Base-by-base conservation (phyloP, 352 stramenopile genomes). In the Globisporangium nodosum region DNA sequence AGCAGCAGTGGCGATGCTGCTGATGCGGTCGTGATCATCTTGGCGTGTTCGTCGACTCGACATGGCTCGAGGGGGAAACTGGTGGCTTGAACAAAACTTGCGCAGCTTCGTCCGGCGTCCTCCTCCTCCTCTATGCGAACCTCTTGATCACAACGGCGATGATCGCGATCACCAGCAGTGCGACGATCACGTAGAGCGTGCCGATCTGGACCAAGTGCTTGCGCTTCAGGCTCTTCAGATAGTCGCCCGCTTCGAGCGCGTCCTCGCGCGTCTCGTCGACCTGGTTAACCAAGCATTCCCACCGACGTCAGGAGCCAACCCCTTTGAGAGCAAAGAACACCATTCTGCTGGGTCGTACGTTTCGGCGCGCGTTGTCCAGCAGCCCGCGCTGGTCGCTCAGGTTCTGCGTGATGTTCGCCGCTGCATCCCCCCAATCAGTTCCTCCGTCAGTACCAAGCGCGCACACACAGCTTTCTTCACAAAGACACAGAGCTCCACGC, bases 181-280 rank as follows among this genome's bases (percentile, higher is more conserved):
- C 55, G 54, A 94, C 86, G 58, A 91, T 65, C 51, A 85, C 62
- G 68, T 90, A 92, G n/a, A 94, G 66, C 40, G 78, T 55, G 33
- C 78, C n/a, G 66, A 94, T 89, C 67, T 89, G 78, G 48, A 70
- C 73, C 31, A 73, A 67, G 63, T 82, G 83, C 69, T 94, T 94
- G 61, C 78, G 87, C 68, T 84, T 81, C 48, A 92, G 79, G 49
- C 84, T 94, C 59, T 74, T 76, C 18, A 94, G 55, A 65, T 92
- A 81, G 42, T 73, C 49, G 21, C 65, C 69, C 1, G 84, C 84
- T 50, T 94, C 81, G 51, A 69, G 60, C 45, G 84, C 81, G 57
- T 94, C 81, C 55, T 85, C 77, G 37, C 73, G 84, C 18, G 79
- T 83, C 9, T 78, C 65, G 50, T 92, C 73, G 12, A 92, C 65